Base-by-base conservation (phyloP, 2,329 filamentous ascomycete genomes). In the Thermothelomyces thermophilus region DNA sequence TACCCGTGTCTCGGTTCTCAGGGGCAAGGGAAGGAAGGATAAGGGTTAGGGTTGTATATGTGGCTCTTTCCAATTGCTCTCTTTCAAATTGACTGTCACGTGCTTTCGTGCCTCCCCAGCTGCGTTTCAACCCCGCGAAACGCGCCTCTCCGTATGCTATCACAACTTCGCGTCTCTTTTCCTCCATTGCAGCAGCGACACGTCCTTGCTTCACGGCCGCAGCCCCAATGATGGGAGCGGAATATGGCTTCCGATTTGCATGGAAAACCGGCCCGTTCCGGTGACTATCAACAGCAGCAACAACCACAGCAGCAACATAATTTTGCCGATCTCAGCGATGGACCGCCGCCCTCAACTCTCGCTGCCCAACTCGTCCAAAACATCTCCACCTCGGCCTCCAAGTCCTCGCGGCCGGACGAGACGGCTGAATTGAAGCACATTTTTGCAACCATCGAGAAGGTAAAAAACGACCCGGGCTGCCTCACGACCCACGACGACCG, bases 321-420 rank as follows among this genome's bases (percentile, higher is more conserved):
- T 40, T 40, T 53, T 46, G 44, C 41, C 14, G 51, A 54, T 34
- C 46, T 55, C 26, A 41, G 30, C 16, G 8, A 17, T 3, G 63
- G 52, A 9, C 70, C 73, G 40, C 81, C 82, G 34, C 86, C 89
- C 11, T 95, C 90, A 14, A 94, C 90, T 9, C 76, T 95, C 61
- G 89, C 90, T 46, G 88, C 88, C 11, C 87, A 94, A 66, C 82
- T 96, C 50, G 88, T 93, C 56, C 84, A 87, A 64, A 88, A 87
- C 64, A 82, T 90, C 55, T 81, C 85, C 37, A 78, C 84, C 19
- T 79, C 79, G 43, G 75, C 77, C 11, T 20, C 79, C 45, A 48
- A 77, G 39, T 76, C 78, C 46, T 55, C 60, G 3, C 76, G 79
- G 60, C 78, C 78, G 46, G 77, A 84, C 60, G 82, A 85, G 59